Evolutionary conservation across 2,329 filamentous ascomycete genomes (phyloP), one percentile per base, ranked within the genome.

Genomic region (Trichoderma atroviride): DNA sequence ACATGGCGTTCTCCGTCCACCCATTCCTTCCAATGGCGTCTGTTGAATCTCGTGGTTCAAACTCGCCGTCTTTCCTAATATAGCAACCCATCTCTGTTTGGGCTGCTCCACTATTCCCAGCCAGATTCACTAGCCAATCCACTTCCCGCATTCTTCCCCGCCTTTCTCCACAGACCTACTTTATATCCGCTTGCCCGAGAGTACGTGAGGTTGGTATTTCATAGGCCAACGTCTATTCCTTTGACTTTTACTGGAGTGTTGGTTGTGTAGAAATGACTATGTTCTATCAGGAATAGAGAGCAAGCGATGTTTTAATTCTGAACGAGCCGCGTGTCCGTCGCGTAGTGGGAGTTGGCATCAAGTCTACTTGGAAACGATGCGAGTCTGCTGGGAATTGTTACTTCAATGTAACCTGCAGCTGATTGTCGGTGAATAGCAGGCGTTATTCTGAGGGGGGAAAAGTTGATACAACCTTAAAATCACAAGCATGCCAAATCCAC

Each of bases 121-220:
- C 29, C 16, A 24, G 29, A 43, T n/a, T n/a, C 56, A 43, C 43
- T n/a, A 50, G 50, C 47, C n/a, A 50, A 50, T 31, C 59, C 43
- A 58, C 56, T 58, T 58, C n/a, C 22, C 60, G 22, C 31, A 29
- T 19, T 37, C 13, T 13, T 4, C 40, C 60, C 47, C 47, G 22
- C 47, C 27, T 27, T 63, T 29, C 22, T 24, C 60, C 60, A 53
- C 60, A 35, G 2, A 14, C 33, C 60, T 31, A 63, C 60, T 63
- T 37, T 53, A 35, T 29, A 37, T 63, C 60, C 60, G 60, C n/a
- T 53, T 31, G 60, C 47, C 60, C 60, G 60, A 63, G 60, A 53
- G 11, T 35, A 35, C 33, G 33, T 35, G 33, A 35, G 33, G 33
- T 35, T 3, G 10, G 33, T 14, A 35, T 63, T n/a, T 43, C 7